phyloP scores from a whole-genome alignment of 2,329 filamentous ascomycete species.

The Endothia cerciana region DNA sequence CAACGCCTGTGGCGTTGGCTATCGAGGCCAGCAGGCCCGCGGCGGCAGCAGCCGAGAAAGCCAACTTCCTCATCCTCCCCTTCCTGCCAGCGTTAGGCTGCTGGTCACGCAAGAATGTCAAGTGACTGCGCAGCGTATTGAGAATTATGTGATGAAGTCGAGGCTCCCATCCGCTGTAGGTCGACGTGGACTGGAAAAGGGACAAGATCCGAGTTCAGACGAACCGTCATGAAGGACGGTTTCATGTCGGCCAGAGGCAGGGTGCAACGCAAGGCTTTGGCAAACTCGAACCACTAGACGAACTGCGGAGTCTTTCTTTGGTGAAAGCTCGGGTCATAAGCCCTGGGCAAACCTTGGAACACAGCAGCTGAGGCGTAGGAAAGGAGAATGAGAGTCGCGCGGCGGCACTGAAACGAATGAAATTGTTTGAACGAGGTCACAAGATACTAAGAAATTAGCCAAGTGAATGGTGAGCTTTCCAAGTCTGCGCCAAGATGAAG shows the following conservation, averaged over 20 bases:
- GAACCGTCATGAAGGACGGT: neutral
- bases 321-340: neutral
- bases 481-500: slow-evolving; percentile 8
- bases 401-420: slow-evolving; percentile 1
- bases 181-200: neutral
- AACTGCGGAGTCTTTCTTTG: neutral
- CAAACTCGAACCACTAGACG: neutral
- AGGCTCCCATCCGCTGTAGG: neutral
- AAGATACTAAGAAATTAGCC: slow-evolving; percentile 15
- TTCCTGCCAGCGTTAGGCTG: neutral
- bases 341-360: neutral
- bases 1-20: slow-evolving; percentile 38
- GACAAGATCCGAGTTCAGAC: neutral
- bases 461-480: slow-evolving; percentile 9
- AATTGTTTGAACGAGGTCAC: neutral
- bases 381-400: neutral
- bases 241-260: neutral
- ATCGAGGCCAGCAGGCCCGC: slow-evolving; percentile 33
- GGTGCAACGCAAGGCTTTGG: neutral
- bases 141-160: neutral
- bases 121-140: neutral
- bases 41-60: slow-evolving; percentile 29
- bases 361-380: neutral
- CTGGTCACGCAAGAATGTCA: neutral
- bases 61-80: slow-evolving; percentile 9